Evolutionary conservation across 2,329 filamentous ascomycete species (phyloP).

Genomic region (Ophiocordyceps unilateralis): DNA sequence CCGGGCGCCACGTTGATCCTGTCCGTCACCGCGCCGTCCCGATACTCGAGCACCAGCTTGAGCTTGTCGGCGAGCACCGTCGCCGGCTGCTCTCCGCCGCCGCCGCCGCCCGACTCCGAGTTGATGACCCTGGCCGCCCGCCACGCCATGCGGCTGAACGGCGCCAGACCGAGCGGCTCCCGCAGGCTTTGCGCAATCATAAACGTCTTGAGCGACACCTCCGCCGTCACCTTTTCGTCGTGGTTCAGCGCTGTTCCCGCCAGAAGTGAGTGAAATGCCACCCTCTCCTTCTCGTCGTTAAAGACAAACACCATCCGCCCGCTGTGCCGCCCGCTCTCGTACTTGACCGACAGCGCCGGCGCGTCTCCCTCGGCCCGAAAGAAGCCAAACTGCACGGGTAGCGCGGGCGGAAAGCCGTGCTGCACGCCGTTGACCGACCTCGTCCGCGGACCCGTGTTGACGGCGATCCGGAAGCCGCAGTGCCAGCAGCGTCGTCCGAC

Average conservation of each 20-base stretch:
- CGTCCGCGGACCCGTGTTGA: slow-evolving; percentile 60
- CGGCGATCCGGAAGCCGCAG: slow-evolving; percentile 59
- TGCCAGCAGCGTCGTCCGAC: slow-evolving; percentile 58
- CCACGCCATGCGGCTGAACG: slow-evolving; percentile 40
- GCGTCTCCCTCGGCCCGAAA: slow-evolving; percentile 53
- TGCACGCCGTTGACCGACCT: slow-evolving; percentile 64
- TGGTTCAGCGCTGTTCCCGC: slow-evolving; percentile 52
- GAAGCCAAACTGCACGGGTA: slow-evolving; percentile 64
- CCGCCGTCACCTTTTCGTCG: slow-evolving; percentile 53
- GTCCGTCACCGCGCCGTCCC: slow-evolving; percentile 65
- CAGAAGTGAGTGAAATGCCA: slow-evolving; percentile 53
- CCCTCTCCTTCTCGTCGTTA: slow-evolving; percentile 51
- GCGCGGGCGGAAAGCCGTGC: slow-evolving; percentile 46
- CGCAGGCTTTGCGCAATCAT: slow-evolving; percentile 38
- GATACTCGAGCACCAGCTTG: slow-evolving; percentile 57
- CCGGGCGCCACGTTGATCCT: slow-evolving; percentile 65
- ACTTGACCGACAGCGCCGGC: slow-evolving; percentile 53
- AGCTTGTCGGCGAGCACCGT: slow-evolving; percentile 64
- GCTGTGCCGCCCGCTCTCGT: slow-evolving; percentile 46
- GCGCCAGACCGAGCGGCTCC: slow-evolving; percentile 30
- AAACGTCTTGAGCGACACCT: slow-evolving; percentile 49
- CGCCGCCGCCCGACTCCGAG: slow-evolving; percentile 36
- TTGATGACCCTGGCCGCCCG: slow-evolving; percentile 57
- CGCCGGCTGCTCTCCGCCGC: slow-evolving; percentile 36
- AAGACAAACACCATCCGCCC: slow-evolving; percentile 68